Evolutionary conservation across 345 rosid genomes (phyloP), one percentile per base, ranked within the genome.

Genomic region (Hypericum androsaemum): DNA sequence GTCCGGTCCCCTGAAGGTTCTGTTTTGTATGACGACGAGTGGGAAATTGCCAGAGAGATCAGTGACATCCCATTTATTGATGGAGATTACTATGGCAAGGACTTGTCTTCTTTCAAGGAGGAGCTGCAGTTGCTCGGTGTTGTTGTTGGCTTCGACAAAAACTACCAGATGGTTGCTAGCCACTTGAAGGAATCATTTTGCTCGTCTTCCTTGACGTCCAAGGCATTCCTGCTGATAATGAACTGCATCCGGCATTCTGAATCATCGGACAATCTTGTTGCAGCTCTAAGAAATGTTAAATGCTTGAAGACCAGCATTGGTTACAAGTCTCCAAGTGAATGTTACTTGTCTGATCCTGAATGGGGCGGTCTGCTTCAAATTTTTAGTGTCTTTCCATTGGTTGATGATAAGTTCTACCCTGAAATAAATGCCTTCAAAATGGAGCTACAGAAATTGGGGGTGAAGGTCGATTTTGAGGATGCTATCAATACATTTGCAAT

Each of bases 41-140:
- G 94, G 89, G 57, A 53, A 74, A 50, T 46, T 51, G 85, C 89
- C 6, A 53, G 58, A 9, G 61, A 67, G n/a, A 61, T 87, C 51
- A 74, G 87, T 32, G 54, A 84, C 44, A 62, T 78, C 8, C 89
- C 92, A 2, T 73, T 80, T 56, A 52, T 87, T 6, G 81, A 80
- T 54, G 46, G 35, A 28, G 51, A 41, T 28, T 59, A 48, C 57
- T 87, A 78, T 43, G 80, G 85, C 44, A 59, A 65, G 17, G 64
- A 60, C 39, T 46, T 72, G 41, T 40, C 68, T 35, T 0, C 1
- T 9, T 83, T 68, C 67, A 65, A 70, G 49, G 43, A 8, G 17
- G 89, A 87, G 48, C 87, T 87, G 12, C 4, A 47, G 50, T 54
- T 76, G 65, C 87, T 87, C 10, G 96, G 94, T 0, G 87, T 83